Evolutionary conservation across 1,284 basidiomycete species (phyloP).

Genomic region (Cutaneotrichosporon sp.): DNA sequence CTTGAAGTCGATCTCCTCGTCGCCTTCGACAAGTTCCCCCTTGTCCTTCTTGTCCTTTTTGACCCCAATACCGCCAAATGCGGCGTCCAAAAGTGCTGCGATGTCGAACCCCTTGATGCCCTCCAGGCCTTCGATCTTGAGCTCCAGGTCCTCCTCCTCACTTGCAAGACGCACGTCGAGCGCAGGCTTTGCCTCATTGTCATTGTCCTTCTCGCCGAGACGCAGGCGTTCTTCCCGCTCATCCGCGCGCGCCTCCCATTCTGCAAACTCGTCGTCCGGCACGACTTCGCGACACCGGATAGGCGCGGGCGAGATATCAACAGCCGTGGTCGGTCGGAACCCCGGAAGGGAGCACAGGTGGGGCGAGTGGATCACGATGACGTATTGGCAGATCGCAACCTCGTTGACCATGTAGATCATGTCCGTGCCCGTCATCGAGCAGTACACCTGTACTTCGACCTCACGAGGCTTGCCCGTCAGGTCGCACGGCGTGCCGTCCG

Average conservation of each 20-base stretch:
- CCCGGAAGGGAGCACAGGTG: conserved; percentile 85
- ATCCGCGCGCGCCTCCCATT: conserved; percentile 13
- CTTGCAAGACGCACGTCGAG: background rate
- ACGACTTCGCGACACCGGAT: conserved; percentile 45
- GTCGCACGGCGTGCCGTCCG: conserved; percentile 83
- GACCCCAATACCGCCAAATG: background rate
- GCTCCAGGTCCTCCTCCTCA: background rate
- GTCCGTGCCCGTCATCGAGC: conserved; percentile 78
- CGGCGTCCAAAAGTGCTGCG: background rate
- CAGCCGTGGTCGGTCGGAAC: conserved; percentile 62
- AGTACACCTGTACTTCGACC: conserved; percentile 95
- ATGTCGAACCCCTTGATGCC: background rate
- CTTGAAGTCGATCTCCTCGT: too few species aligned
- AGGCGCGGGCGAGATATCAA: conserved; percentile 31
- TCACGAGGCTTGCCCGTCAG: conserved; percentile 77
- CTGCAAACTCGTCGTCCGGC: conserved; percentile 34
- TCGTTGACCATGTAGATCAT: conserved; percentile 83
- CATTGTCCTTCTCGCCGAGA: background rate
- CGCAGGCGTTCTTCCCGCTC: background rate
- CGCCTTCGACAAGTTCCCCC: too few species aligned
- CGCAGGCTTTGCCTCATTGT: background rate
- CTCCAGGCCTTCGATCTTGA: background rate
- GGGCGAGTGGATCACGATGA: conserved; percentile 86
- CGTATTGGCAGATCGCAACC: conserved; percentile 78
- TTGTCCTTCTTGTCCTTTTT: background rate